These are phyloP conservation scores for Aureobasidium sp. DNA, from an alignment of 2,329 filamentous ascomycete genomes.

Conservation along the genomic window DNA sequence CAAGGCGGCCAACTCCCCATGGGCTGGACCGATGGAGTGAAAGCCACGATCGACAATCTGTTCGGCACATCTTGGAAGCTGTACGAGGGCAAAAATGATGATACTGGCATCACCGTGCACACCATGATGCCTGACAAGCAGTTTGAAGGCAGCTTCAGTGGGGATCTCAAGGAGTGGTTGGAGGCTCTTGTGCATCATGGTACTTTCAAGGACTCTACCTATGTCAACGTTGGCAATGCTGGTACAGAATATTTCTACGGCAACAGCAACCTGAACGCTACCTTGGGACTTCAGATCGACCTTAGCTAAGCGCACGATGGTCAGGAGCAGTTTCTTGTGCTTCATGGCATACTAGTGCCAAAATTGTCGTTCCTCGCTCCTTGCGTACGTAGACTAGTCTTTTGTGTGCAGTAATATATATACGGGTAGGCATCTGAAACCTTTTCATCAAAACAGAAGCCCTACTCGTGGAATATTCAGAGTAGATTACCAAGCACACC, in stretches of 20 bases:
- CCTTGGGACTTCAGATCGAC: conserved; percentile 8
- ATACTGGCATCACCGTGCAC: conserved; percentile 39
- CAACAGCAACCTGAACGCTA: conserved; percentile 11
- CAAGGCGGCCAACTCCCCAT: conserved; percentile 41
- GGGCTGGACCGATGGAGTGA: conserved; percentile 32
- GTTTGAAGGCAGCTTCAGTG: conserved; percentile 33
- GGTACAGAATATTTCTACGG: conserved; percentile 22
- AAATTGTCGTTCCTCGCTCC: background rate
- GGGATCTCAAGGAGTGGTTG: conserved; percentile 40
- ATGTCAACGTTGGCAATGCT: conserved; percentile 40
- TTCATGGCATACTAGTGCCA: background rate
- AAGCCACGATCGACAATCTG: conserved; percentile 32
- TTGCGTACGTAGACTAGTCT: background rate
- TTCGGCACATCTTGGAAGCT: conserved; percentile 37
- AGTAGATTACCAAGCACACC: background rate
- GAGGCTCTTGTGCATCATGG: conserved; percentile 33
- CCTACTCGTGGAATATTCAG: background rate
- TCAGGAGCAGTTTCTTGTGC: background rate
- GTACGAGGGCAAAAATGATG: conserved; percentile 37
- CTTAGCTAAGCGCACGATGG: background rate
- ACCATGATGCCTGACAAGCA: conserved; percentile 34
- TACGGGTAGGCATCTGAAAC: too few species aligned
- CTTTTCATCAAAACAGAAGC: background rate
- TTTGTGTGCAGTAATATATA: background rate
- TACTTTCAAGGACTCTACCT: conserved; percentile 32